Conservation (phyloP, 2,329 filamentous ascomycete species). For the Paracoccidioides brasiliensis region DNA sequence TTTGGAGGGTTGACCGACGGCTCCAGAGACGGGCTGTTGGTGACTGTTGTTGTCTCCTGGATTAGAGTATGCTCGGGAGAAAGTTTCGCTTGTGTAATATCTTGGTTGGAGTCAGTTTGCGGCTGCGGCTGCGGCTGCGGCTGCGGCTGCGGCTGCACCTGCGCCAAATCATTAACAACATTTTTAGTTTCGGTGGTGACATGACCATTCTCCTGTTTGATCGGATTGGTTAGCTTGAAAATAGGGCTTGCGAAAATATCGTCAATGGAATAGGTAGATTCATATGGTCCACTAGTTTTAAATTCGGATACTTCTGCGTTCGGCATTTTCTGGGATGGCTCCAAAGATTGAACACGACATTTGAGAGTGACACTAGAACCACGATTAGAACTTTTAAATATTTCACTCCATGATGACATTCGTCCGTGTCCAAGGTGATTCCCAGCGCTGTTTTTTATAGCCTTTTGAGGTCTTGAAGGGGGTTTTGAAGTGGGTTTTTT, state of each 20-base stretch:
- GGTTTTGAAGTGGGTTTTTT: background rate
- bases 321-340: background rate
- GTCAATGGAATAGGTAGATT: background rate
- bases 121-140: background rate
- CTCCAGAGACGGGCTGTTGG: background rate
- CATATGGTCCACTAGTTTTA: background rate
- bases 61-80: background rate
- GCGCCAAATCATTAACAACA: background rate
- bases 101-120: background rate
- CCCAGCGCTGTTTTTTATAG: background rate
- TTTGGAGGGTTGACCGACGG: background rate
- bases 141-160: background rate
- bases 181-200: background rate
- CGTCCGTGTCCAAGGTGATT: background rate
- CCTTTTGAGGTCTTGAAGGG: background rate
- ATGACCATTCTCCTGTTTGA: background rate
- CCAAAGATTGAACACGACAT: background rate
- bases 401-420: background rate
- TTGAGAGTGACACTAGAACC: background rate
- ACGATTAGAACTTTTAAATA: background rate
- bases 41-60: background rate
- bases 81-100: background rate
- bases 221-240: background rate
- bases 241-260: background rate
- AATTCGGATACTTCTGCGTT: background rate